Conservation (phyloP, 306 rosid genomes). For the Chamaecrista fasciculata region DNA sequence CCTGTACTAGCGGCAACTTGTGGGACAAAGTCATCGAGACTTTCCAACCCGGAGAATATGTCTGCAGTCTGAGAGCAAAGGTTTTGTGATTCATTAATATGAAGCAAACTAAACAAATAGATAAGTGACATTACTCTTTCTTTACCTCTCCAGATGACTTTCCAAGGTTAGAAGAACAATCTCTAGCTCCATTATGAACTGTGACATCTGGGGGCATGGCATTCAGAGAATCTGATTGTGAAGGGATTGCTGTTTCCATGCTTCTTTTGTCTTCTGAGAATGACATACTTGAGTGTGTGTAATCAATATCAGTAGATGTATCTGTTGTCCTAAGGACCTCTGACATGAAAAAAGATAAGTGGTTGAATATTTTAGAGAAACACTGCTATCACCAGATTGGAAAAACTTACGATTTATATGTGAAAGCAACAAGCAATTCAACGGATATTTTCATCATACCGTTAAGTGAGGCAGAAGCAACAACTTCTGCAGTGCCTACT, state of each 20-base stretch:
- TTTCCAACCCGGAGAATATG: conserved; percentile 58
- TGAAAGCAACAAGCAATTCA: conserved; percentile 29
- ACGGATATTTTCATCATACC: conserved; percentile 17
- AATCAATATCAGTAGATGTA: conserved; percentile 21
- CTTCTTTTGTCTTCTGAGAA: conserved; percentile 28
- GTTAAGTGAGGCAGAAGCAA: conserved; percentile 34
- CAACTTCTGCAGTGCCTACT: conserved; percentile 23
- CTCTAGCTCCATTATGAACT: conserved; percentile 36
- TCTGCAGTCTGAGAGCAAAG: conserved; percentile 51
- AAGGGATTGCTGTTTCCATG: conserved; percentile 33
- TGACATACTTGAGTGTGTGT: conserved; percentile 29
- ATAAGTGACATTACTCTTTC: not conserved
- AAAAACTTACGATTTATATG: too few relatives aligned
- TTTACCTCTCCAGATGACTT: conserved; percentile 58
- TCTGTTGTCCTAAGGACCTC: conserved; percentile 23
- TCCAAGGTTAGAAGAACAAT: conserved; percentile 40
- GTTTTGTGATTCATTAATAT: conserved; percentile 12
- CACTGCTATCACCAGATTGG: too few relatives aligned
- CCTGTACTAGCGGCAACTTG: conserved; percentile 43
- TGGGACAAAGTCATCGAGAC: conserved; percentile 49
- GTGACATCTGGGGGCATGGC: conserved; percentile 34
- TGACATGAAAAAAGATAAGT: conserved; percentile 27
- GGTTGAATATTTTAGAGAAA: conserved; percentile 15
- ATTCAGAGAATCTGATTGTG: conserved; percentile 32
- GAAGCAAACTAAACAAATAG: conserved; percentile 14